Evolutionary conservation across 2,329 filamentous ascomycete genomes (phyloP), one percentile per base, ranked within the genome.

Genomic region (Ophiostoma triangulosporum): DNA sequence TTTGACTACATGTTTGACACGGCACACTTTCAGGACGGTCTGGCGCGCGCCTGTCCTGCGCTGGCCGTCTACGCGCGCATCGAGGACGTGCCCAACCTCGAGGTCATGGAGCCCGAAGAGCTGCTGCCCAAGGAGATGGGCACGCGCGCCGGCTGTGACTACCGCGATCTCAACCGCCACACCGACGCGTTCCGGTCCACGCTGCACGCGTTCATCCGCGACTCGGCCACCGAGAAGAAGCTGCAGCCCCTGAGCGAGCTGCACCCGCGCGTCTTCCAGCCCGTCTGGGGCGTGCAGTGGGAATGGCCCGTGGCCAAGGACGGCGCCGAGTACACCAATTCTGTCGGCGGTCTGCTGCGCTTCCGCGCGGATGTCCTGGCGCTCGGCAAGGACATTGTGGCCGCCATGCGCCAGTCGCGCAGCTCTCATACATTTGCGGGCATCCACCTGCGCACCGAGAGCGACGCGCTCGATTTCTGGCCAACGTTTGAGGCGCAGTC

Each of bases 1-100:
- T 70, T 76, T 52, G 59, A 62, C 46, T 74, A 73, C 59, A 73
- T 75, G 60, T 75, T 75, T 49, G 70, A 75, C 58, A 67, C 70
- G 51, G 57, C 62, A 12, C 70, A 73, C 59, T 75, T 76, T 62
- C 67, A 65, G 26, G 54, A 62, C 17, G 63, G 65, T 12, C 64
- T 74, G 50, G 53, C 53, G 4, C 55, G 57, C 3, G 64, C 64
- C 32, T 76, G 72, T 54, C 71, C 71, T 0, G 66, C 70, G 56
- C 69, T 76, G 48, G 66, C 62, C 2, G 57, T 75, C 27, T 73
- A 72, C 59, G 62, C 69, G 52, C 59, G 61, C 1, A 57, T 66
- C 2, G 61, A 63, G 7, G 64, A 68, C 33, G 65, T 76, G 29
- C 70, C 71, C 1, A 60, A 68, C 35, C 60, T 63, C 4, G 60